phyloP scores from a whole-genome alignment of 345 rosid species.

The Syzygium oleosum region DNA sequence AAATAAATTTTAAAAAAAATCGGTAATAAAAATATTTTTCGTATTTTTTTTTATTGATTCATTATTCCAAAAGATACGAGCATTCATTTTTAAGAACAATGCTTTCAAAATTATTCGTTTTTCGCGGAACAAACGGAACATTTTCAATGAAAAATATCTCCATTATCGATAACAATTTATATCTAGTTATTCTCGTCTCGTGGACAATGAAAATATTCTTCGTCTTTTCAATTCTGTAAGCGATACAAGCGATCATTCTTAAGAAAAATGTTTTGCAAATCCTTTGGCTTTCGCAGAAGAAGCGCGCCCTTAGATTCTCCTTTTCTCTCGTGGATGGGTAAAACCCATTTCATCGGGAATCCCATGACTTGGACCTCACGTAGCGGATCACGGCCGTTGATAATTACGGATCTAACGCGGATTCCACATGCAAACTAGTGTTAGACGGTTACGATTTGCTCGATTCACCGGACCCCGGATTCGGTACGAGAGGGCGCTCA shows the following conservation, averaged over 20 bases:
- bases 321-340: neutral
- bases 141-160: no score
- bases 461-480: neutral
- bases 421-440: neutral
- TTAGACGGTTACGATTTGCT: neutral
- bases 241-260: no score
- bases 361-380: rapidly evolving
- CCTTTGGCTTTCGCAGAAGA: no score
- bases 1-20: neutral
- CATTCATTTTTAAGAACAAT: neutral
- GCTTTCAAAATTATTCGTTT: neutral
- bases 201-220: rapidly evolving
- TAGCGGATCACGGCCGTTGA: neutral
- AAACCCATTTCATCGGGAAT: neutral
- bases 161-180: neutral
- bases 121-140: neutral
- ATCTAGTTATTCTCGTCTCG: neutral
- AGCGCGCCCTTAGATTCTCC: neutral
- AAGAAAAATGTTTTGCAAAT: no score
- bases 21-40: neutral
- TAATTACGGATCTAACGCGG: neutral
- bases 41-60: neutral
- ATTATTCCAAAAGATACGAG: neutral
- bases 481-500: neutral
- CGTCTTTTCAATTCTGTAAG: rapidly evolving